Conservation (phyloP, 192 early-diverging fungal genomes). For the Entomortierella chlamydospora region DNA sequence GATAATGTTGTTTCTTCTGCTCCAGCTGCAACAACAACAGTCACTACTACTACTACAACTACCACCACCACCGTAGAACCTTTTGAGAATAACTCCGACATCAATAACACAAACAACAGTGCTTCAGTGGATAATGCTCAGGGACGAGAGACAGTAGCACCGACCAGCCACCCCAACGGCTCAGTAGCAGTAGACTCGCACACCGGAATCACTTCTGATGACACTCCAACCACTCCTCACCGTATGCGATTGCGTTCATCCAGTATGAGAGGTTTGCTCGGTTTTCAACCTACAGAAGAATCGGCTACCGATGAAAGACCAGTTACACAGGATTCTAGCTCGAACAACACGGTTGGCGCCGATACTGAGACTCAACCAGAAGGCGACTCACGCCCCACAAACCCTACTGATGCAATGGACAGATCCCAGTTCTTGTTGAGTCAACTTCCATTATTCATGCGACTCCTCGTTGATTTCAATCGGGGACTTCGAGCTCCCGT, state of each 20-base stretch:
- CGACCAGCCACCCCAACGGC: too few species aligned
- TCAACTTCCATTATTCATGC: constrained; percentile 37
- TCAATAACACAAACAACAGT: neutral
- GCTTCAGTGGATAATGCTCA: too few species aligned
- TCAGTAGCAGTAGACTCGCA: too few species aligned
- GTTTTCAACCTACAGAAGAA: constrained; percentile 23
- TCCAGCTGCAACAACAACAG: too few species aligned
- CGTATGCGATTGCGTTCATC: neutral
- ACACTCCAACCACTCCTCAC: too few species aligned
- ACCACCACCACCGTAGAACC: too few species aligned
- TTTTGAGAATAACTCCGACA: neutral
- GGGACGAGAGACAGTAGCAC: too few species aligned
- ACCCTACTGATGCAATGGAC: neutral
- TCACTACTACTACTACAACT: neutral
- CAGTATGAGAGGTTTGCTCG: constrained; percentile 21
- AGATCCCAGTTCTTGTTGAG: constrained; percentile 20
- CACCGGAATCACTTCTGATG: too few species aligned
- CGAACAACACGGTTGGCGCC: neutral
- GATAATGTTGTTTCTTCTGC: neutral
- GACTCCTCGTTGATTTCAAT: constrained; percentile 28
- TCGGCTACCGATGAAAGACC: neutral
- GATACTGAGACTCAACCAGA: neutral
- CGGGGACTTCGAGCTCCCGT: neutral
- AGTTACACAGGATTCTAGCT: neutral
- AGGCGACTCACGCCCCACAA: neutral